Percentiles rank a stretch among this genome's conserved stretches.
These are phyloP conservation scores for Lachnellula occidentalis DNA, from an alignment of 2,329 filamentous ascomycete genomes.

Conservation along the genomic window DNA sequence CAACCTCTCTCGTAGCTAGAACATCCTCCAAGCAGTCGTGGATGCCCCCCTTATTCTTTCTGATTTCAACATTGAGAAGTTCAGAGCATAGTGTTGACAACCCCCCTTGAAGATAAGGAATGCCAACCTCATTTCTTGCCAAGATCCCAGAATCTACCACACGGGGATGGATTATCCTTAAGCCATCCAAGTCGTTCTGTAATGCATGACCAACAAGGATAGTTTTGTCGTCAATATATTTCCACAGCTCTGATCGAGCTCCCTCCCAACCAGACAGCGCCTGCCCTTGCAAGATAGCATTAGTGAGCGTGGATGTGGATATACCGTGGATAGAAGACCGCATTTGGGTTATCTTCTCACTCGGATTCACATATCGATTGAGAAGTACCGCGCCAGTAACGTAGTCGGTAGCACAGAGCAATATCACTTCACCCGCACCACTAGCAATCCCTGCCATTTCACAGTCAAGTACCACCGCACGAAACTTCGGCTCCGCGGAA, in stretches of 20 bases:
- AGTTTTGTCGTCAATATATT: conserved; percentile 38
- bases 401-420: conserved; percentile 39
- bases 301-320: conserved; percentile 27
- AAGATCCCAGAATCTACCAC: conserved; percentile 42
- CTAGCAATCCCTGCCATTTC: conserved; percentile 40
- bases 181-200: conserved; percentile 38
- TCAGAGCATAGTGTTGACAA: conserved; percentile 34
- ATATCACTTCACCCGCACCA: conserved; percentile 32
- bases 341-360: conserved; percentile 32
- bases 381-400: conserved; percentile 43
- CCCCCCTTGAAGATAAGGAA: conserved; percentile 27
- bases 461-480: conserved; percentile 41
- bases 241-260: conserved; percentile 39
- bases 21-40: conserved; percentile 47
- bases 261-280: conserved; percentile 37
- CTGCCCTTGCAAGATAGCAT: conserved; percentile 28
- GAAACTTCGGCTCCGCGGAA: conserved; percentile 17
- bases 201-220: conserved; percentile 45
- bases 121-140: conserved; percentile 32
- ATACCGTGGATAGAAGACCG: conserved; percentile 38
- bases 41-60: conserved; percentile 31
- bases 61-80: conserved; percentile 35
- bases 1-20: conserved; percentile 43
- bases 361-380: conserved; percentile 37
- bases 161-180: conserved; percentile 38